Evolutionary conservation across 169 alveolate genomes (phyloP), one percentile per base, ranked within the genome.

Genomic region (Plasmodium adleri): DNA sequence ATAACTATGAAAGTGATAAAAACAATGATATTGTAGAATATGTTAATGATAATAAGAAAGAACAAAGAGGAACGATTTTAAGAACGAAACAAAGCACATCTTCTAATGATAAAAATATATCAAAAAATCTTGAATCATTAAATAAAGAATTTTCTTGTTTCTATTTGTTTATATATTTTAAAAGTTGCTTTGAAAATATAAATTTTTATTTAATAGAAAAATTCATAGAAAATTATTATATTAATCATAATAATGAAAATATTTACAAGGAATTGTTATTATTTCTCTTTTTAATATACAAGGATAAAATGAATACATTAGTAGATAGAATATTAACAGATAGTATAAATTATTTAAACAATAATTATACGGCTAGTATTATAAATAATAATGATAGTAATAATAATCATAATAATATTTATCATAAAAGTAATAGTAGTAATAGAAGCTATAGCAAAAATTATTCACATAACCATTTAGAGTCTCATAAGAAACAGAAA

Each of bases 141-240:
- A 63, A 72, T 15, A 45, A 86, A 50, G 88, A 86, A 43, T 66
- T 86, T 62, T 32, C 39, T n/a, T 72, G 86, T 50, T 66, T 86
- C n/a, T 62, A 86, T 73, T 17, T 86, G 80, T 86, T 50, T 43
- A 28, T 20, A 32, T 86, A 63, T 86, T 86, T 86, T 67, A 72
- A 50, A 43, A n/a, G 54, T 8, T 86, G 92, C 17, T 72, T 86
- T 24, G 87, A 86, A 22, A 72, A 72, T 24, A 49, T 86, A n/a
- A 72, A 58, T 86, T 86, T 86, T 86, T 86, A 86, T 60, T 72
- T 72, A 49, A 86, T 86, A 60, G 92, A 86, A 86, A 86, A 86
- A 86, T 72, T 72, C 72, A 70, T 86, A 32, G 87, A 86, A 67
- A 70, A 67, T 62, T 72, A 86, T 49, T 86, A 86, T 56, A 72